A percentile compares a stretch with the other conserved stretches of the same genome.
Evolutionary conservation across 192 early-diverging fungal species (phyloP).

Genomic region (Backusella sp.): DNA sequence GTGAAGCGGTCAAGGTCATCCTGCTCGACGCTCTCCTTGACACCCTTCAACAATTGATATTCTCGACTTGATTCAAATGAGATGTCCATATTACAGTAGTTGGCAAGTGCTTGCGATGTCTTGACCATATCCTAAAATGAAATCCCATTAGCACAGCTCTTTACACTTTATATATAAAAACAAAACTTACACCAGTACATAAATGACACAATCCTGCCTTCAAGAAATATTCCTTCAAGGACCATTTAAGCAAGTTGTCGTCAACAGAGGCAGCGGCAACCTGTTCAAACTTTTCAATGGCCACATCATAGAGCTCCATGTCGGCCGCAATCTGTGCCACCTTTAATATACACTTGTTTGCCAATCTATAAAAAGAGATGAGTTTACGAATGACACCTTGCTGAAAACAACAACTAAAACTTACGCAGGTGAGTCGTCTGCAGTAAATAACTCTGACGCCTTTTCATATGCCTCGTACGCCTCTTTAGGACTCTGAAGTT

Average conservation of each 20-base stretch:
- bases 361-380: conserved; percentile 55
- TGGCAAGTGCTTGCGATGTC: conserved; percentile 70
- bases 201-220: conserved; percentile 94
- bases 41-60: conserved; percentile 70
- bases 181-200: conserved; percentile 61
- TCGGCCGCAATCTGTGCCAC: conserved; percentile 90
- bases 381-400: neutral
- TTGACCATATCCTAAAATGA: conserved; percentile 69
- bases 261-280: conserved; percentile 84
- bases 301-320: conserved; percentile 84
- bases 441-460: conserved; percentile 92
- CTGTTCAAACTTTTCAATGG: conserved; percentile 87
- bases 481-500: conserved; percentile 82
- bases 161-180: neutral
- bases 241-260: conserved; percentile 93
- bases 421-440: conserved; percentile 88
- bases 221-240: conserved; percentile 94
- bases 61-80: conserved; percentile 85
- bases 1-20: conserved; percentile 85
- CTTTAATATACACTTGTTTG: conserved; percentile 89
- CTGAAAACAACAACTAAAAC: conserved; percentile 20
- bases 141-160: neutral
- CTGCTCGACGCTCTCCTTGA: conserved; percentile 73
- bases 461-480: conserved; percentile 86
- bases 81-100: conserved; percentile 87